Evolutionary conservation across 768 basidiomycete species (phyloP).

Genomic region (Trametes elegans): DNA sequence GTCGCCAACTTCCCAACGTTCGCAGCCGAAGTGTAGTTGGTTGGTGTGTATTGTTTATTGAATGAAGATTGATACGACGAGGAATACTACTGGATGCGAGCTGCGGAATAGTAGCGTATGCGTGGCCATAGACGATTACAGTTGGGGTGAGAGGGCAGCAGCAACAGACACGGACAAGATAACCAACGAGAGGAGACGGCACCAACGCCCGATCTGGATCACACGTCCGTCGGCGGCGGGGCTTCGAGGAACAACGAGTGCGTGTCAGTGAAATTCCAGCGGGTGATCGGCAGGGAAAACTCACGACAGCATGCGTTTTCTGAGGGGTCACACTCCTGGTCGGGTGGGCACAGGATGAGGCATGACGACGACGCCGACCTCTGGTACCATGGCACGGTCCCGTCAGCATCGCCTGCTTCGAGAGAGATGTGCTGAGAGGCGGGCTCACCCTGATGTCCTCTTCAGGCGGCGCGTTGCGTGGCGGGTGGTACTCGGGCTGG

Average conservation of each 20-base stretch:
- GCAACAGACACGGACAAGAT: not conserved
- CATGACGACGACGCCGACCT: slow-evolving; percentile 56
- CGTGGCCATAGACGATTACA: slow-evolving; percentile 17
- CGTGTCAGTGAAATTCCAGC: slow-evolving; percentile 5
- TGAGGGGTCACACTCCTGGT: slow-evolving; percentile 61
- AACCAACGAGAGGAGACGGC: not conserved
- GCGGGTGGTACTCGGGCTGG: slow-evolving; percentile 76
- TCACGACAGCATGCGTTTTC: slow-evolving; percentile 82
- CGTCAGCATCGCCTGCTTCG: not conserved
- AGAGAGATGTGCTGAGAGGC: not conserved
- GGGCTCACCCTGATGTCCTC: slow-evolving; percentile 48
- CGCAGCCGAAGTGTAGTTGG: slow-evolving; percentile 33
- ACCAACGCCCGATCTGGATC: slow-evolving; percentile 22
- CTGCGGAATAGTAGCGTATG: not conserved
- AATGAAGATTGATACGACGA: too few species aligned
- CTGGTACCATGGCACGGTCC: slow-evolving; percentile 30
- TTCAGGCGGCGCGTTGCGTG: slow-evolving; percentile 40
- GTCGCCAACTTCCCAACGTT: slow-evolving; percentile 76
- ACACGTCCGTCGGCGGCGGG: slow-evolving; percentile 47
- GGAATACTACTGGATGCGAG: too few species aligned
- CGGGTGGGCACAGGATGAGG: slow-evolving; percentile 69
- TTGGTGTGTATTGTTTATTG: not conserved
- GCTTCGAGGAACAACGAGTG: slow-evolving; percentile 32
- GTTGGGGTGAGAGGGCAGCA: slow-evolving; percentile 30
- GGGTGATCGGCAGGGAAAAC: slow-evolving; percentile 30